A percentile compares a stretch with the other conserved stretches of the same genome.
phyloP scores from a whole-genome alignment of 306 rosid species.

The Ceratonia siliqua region DNA sequence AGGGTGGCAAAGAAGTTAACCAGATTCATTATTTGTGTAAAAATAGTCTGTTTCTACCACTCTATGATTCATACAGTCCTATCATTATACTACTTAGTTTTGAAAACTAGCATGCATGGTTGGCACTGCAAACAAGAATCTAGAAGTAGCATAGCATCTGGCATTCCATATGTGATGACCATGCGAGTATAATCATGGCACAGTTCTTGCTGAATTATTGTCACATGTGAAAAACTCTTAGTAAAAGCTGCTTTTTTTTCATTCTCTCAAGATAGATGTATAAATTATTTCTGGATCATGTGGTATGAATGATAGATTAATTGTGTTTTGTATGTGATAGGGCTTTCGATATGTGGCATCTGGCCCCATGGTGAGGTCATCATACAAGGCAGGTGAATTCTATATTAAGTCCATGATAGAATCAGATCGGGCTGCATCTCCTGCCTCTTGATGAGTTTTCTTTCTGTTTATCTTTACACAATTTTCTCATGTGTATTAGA shows the following conservation, averaged over 20 bases:
- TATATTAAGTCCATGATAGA: slow-evolving; percentile 96
- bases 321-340: slow-evolving; percentile 48
- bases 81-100: not conserved
- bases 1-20: not conserved
- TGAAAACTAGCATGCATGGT: slow-evolving; percentile 12
- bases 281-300: slow-evolving; percentile 33
- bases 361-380: slow-evolving; percentile 94
- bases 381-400: slow-evolving; percentile 92
- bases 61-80: not conserved
- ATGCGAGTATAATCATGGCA: slow-evolving; percentile 31
- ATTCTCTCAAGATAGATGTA: not conserved
- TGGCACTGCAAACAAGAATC: not conserved
- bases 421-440: slow-evolving; percentile 72
- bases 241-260: slow-evolving; percentile 8
- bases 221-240: slow-evolving; percentile 20
- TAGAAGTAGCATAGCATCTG: slow-evolving; percentile 16
- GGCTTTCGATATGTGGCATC: slow-evolving; percentile 93
- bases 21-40: not conserved
- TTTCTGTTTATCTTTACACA: slow-evolving; percentile 2
- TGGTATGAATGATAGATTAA: slow-evolving; percentile 23
- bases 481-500: slow-evolving; percentile 33
- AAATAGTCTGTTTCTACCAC: slow-evolving; percentile 14
- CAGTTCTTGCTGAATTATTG: slow-evolving; percentile 22
- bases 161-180: slow-evolving; percentile 27
- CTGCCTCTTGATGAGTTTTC: slow-evolving; percentile 39